phyloP scores from a whole-genome alignment of 495 filamentous ascomycete species.

The Usnea hakonensis region DNA sequence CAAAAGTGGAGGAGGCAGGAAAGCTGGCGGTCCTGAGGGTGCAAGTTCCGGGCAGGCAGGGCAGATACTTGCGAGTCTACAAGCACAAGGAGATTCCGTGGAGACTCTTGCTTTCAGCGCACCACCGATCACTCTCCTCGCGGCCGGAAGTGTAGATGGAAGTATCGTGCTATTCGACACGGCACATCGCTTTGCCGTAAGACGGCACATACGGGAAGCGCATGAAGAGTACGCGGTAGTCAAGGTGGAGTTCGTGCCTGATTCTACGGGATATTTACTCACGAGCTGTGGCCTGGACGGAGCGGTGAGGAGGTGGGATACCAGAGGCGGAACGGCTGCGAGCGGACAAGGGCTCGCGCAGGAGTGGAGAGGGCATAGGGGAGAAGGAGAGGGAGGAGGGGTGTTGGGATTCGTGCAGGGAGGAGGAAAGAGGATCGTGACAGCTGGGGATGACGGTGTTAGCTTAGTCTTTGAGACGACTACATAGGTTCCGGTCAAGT shows the following conservation, averaged over 20 bases:
- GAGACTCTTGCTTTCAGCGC: constrained; percentile 82
- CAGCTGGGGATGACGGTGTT: constrained; percentile 81
- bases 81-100: constrained; percentile 67
- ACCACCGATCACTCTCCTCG: constrained; percentile 67
- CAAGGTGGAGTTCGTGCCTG: constrained; percentile 69
- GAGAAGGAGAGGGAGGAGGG: constrained; percentile 74
- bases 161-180: constrained; percentile 83
- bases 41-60: constrained; percentile 59
- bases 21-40: constrained; percentile 30
- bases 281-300: constrained; percentile 84
- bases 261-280: constrained; percentile 35
- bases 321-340: constrained; percentile 64
- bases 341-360: constrained; percentile 55
- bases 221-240: constrained; percentile 78
- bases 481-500: background rate
- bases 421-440: constrained; percentile 65
- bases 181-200: constrained; percentile 70
- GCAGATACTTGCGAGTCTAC: constrained; percentile 64
- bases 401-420: constrained; percentile 82
- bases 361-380: constrained; percentile 78
- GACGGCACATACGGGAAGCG: constrained; percentile 69
- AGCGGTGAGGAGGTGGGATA: constrained; percentile 79
- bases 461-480: constrained; percentile 56
- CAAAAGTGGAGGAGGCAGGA: constrained; percentile 39
- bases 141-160: constrained; percentile 84